Evolutionary conservation across 139 green algal species (phyloP), one percentile per base, ranked within the genome.

Genomic region (Chlamydomonas asymmetrica): DNA sequence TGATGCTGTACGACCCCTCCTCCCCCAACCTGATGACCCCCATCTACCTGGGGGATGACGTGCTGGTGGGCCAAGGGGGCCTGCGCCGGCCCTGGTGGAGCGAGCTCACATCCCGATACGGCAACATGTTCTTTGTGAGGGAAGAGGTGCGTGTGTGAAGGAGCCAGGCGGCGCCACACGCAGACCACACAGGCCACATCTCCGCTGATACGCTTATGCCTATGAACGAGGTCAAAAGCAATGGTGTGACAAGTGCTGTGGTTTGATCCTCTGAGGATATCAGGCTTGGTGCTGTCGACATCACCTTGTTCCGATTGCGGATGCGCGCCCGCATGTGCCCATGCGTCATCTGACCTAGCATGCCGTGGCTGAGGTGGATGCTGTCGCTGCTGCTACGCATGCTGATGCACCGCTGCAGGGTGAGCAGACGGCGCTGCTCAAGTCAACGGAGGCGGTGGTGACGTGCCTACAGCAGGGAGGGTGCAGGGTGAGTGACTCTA

Each of bases 111-210:
- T 76, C 69, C 5, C 73, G 89, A 32, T 94, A 80, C 65, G 90
- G 90, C 56, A 95, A 95, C 88, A 78, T 93, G 64, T 95, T 94
- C 73, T 90, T 82, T 68, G 80, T 95, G 29, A 62, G 90, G 6
- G 88, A 94, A 23, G 6, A 87, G 62, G 80, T 71, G 35, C 38
- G 80, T 54, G 29, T 5, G 60, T 27, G 48, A 25, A 31, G 40
- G 8, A 38, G 23, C 41, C 31, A 7, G 10, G 31, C 59, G 25
- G 59, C n/a, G 18, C 59, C 18, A 66, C 10, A 66, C 59, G 18
- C 31, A 23, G 18, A 66, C 29, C 59, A 35, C 18, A 13, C 16
- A 16, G 16, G 48, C 48, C 48, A 56, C 48, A 20, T 56, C 48
- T 27, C 48, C 16, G 16, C 16, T 56, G 48, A n/a, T n/a, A n/a